These are phyloP conservation scores for Mortierella sp. DNA, from an alignment of 371 early-diverging fungal species.

Conservation along the genomic window DNA sequence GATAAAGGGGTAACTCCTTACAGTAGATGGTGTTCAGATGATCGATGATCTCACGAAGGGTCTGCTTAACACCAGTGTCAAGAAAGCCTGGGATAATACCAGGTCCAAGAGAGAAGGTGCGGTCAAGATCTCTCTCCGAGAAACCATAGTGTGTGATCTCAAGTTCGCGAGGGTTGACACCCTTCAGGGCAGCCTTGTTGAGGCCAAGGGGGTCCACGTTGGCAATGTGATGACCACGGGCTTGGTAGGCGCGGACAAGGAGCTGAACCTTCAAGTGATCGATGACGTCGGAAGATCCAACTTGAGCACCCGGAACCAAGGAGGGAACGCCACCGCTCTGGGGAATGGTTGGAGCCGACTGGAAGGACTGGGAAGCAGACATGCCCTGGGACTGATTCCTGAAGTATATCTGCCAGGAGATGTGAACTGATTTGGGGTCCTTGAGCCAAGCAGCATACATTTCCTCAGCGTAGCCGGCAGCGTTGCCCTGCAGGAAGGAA, in stretches of 20 bases:
- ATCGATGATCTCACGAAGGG: constrained; percentile 90
- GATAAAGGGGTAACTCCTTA: constrained; percentile 47
- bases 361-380: constrained; percentile 79
- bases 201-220: constrained; percentile 94
- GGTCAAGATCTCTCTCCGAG: constrained; percentile 90
- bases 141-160: constrained; percentile 92
- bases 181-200: constrained; percentile 66
- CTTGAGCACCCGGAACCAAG: constrained; percentile 58
- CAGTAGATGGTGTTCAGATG: constrained; percentile 89
- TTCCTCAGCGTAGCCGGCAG: constrained; percentile 92
- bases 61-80: constrained; percentile 65
- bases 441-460: constrained; percentile 95
- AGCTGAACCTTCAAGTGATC: constrained; percentile 98
- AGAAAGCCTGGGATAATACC: constrained; percentile 94
- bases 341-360: constrained; percentile 84
- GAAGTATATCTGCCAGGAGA: constrained; percentile 98
- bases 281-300: constrained; percentile 76
- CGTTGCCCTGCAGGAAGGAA: constrained; percentile 81
- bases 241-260: constrained; percentile 96
- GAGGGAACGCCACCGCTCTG: constrained; percentile 76
- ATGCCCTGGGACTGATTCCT: constrained; percentile 84
- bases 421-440: constrained; percentile 93
- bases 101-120: constrained; percentile 91
- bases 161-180: constrained; percentile 83
- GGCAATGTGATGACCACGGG: constrained; percentile 96